Conservation (phyloP, 176 grass and related monocot genomes). For the Paspalum notatum region DNA sequence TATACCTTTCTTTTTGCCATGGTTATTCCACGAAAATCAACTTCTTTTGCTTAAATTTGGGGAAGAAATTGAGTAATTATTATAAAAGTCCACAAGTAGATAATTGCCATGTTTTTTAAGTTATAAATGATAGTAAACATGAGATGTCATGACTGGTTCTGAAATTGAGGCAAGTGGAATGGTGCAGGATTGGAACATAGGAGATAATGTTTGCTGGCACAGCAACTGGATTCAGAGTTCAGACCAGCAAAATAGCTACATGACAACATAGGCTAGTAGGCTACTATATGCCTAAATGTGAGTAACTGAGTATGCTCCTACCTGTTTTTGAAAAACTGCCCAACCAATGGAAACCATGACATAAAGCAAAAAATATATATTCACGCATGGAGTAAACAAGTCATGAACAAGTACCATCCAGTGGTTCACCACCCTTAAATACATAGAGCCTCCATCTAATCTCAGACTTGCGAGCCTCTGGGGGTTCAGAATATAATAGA, state of each 20-base stretch:
- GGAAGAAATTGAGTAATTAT: background rate
- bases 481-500: constrained; percentile 82
- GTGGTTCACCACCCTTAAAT: constrained; percentile 89
- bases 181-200: background rate
- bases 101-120: background rate
- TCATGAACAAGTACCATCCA: constrained; percentile 57
- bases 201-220: background rate
- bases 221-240: background rate
- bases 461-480: constrained; percentile 78
- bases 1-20: background rate
- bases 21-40: background rate
- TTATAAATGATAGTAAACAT: background rate
- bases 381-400: constrained; percentile 37
- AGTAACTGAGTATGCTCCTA: background rate
- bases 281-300: background rate
- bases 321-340: background rate
- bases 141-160: background rate
- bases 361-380: constrained; percentile 23
- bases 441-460: constrained; percentile 95
- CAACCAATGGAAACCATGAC: constrained; percentile 2
- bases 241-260: background rate
- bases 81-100: background rate
- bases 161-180: background rate
- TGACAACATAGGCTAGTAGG: background rate
- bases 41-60: constrained; percentile 11